These are phyloP conservation scores for Orbilia brochopaga DNA, from an alignment of 2,329 filamentous ascomycete species.

Conservation along the genomic window DNA sequence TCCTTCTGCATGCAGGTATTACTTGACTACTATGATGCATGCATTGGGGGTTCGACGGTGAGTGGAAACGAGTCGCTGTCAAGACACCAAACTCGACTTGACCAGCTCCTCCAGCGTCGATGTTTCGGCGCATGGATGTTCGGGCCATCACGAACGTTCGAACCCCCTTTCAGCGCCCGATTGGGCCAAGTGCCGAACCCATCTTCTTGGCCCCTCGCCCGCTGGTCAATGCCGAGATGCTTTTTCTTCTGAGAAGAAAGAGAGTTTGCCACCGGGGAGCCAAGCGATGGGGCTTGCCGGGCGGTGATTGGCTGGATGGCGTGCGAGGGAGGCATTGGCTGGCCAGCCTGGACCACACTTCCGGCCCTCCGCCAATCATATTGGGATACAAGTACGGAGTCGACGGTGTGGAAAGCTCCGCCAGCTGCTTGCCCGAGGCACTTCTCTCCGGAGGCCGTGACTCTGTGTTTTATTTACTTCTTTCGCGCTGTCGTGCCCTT, in stretches of 20 bases:
- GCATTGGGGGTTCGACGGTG: neutral
- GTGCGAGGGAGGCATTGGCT: conserved; percentile 38
- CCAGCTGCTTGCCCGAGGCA: neutral
- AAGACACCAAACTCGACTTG: neutral
- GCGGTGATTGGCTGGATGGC: conserved; percentile 32
- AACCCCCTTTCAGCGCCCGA: conserved; percentile 45
- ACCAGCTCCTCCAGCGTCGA: conserved; percentile 22
- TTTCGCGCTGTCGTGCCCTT: conserved; percentile 1
- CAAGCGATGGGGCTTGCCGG: conserved; percentile 32
- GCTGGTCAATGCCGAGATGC: conserved; percentile 39
- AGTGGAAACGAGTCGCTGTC: neutral
- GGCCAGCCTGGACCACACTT: conserved; percentile 48
- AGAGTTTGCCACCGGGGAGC: conserved; percentile 47
- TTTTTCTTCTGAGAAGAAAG: conserved; percentile 19
- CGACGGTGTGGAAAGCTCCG: conserved; percentile 49
- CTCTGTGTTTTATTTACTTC: conserved; percentile 16
- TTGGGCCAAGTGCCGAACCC: conserved; percentile 38
- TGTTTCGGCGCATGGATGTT: conserved; percentile 44
- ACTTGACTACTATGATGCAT: neutral
- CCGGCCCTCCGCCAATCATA: conserved; percentile 44
- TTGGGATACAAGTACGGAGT: no score
- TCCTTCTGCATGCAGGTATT: neutral
- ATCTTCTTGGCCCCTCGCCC: conserved; percentile 12
- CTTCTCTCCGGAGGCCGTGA: no score
- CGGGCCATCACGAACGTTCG: conserved; percentile 20